A percentile compares a stretch with the other conserved stretches of the same genome.
Conservation (phyloP, 306 rosid species). For the Vigna hirtella region DNA sequence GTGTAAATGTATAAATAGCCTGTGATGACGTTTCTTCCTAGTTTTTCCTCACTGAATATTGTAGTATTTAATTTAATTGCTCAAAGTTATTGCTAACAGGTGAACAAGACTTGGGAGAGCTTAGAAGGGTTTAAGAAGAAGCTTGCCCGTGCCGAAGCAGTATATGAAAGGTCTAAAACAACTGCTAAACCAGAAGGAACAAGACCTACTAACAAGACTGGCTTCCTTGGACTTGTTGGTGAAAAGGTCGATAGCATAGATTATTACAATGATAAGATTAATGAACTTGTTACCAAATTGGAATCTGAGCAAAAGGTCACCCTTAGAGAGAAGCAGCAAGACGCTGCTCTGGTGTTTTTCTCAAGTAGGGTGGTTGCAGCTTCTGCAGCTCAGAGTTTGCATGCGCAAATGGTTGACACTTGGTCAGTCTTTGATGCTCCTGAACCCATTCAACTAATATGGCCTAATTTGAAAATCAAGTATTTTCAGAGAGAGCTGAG, state of each 20-base stretch:
- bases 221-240: constrained; percentile 81
- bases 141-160: constrained; percentile 74
- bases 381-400: constrained; percentile 89
- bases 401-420: constrained; percentile 70
- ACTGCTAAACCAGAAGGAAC: constrained; percentile 75
- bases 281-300: constrained; percentile 62
- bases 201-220: constrained; percentile 79
- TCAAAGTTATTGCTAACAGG: constrained; percentile 51
- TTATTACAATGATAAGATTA: constrained; percentile 66
- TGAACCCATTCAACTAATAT: constrained; percentile 74
- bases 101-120: constrained; percentile 68
- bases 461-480: constrained; percentile 79
- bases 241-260: constrained; percentile 81
- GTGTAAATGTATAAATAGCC: constrained; percentile 20
- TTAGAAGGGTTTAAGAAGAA: constrained; percentile 80
- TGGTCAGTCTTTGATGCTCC: constrained; percentile 84
- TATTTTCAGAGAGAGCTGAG: constrained; percentile 67
- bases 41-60: constrained; percentile 16
- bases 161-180: constrained; percentile 61
- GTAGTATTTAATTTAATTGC: constrained; percentile 15
- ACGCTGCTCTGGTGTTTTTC: constrained; percentile 82
- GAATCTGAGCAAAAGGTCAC: constrained; percentile 86
- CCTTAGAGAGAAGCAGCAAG: constrained; percentile 83
- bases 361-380: constrained; percentile 74
- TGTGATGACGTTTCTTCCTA: constrained; percentile 10